Percentiles rank a stretch among this genome's conserved stretches.
phyloP scores from a whole-genome alignment of 1,284 basidiomycete species.

The Rhodotorula sp. region DNA sequence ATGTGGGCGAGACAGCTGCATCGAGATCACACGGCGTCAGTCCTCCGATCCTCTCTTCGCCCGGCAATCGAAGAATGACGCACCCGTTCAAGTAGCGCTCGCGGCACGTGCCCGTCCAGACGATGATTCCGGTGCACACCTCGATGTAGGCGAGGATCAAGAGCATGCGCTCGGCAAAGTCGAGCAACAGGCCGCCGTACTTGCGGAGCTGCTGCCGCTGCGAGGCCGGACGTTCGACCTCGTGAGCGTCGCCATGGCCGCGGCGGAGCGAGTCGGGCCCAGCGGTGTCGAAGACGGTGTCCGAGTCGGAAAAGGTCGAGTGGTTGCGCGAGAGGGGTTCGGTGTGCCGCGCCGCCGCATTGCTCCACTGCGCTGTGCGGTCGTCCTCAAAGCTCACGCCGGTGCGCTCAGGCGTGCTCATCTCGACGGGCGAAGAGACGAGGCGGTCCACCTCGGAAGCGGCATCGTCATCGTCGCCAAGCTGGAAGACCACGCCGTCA shows the following conservation, averaged over 20 bases:
- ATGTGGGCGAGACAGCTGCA: constrained; percentile 79
- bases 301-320: constrained; percentile 34
- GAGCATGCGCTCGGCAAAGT: constrained; percentile 15
- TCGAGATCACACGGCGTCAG: constrained; percentile 62
- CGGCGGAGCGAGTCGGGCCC: constrained; percentile 19
- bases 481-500: constrained; percentile 1
- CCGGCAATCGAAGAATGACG: constrained; percentile 50
- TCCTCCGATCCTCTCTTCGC: constrained; percentile 7
- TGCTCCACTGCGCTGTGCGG: background rate
- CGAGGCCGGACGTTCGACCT: background rate
- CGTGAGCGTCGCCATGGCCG: background rate
- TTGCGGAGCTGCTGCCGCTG: background rate
- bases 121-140: constrained; percentile 23
- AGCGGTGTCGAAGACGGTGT: constrained; percentile 36
- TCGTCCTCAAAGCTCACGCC: background rate
- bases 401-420: constrained; percentile 49
- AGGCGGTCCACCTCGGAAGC: constrained; percentile 25
- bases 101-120: constrained; percentile 47
- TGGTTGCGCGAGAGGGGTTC: constrained; percentile 14
- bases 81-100: constrained; percentile 49
- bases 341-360: constrained; percentile 33
- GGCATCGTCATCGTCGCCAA: constrained; percentile 37
- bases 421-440: constrained; percentile 21
- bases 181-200: background rate
- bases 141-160: constrained; percentile 34